Evolutionary conservation across 2,329 filamentous ascomycete species (phyloP), one percentile per base, ranked within the genome.

Genomic region (Ophiostoma triangulosporum): DNA sequence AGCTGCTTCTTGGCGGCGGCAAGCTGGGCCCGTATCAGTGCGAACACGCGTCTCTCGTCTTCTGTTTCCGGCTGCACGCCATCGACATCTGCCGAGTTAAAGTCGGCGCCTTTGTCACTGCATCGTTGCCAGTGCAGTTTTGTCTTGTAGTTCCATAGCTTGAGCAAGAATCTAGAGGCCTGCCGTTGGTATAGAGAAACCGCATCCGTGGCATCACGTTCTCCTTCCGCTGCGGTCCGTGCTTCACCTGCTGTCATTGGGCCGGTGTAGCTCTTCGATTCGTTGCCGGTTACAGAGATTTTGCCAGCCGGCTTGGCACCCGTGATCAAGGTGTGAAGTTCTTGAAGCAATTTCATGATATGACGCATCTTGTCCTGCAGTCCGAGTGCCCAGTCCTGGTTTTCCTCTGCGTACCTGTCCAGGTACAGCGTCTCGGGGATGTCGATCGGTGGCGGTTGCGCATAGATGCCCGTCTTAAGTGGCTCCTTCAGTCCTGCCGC

Each of bases 351-450:
- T 5, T 9, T 9, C 46, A 48, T 22, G 1, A 24, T 33, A 4
- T 6, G 11, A n/a, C 46, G 46, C 46, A 56, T 57, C 8, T 57
- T 35, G 32, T 50, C 31, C 22, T 50, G 48, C 11, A 26, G 12
- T 3, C 8, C 48, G 20, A 36, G 12, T 4, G 48, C 20, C 31
- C 31, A 50, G 4, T 53, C 60, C 60, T 60, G 26, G 59, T 63
- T 57, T 20, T 58, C 57, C 4, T 53, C 53, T 7, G 61, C 26
- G 51, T 63, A 64, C 2, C 62, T 57, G 52, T 64, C 62, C 6
- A 56, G 33, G 35, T 60, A 63, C 15, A 63, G 54, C 11, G 58
- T 43, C 14, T 58, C 60, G 11, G 62, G 62, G 3, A 63, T 54
- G 4, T 62, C 59, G 6, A 64, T 55, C 31, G 2, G 53, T 15